Evolutionary conservation across 2,329 filamentous ascomycete genomes (phyloP).

Genomic region (Endocalyx cinctus): DNA sequence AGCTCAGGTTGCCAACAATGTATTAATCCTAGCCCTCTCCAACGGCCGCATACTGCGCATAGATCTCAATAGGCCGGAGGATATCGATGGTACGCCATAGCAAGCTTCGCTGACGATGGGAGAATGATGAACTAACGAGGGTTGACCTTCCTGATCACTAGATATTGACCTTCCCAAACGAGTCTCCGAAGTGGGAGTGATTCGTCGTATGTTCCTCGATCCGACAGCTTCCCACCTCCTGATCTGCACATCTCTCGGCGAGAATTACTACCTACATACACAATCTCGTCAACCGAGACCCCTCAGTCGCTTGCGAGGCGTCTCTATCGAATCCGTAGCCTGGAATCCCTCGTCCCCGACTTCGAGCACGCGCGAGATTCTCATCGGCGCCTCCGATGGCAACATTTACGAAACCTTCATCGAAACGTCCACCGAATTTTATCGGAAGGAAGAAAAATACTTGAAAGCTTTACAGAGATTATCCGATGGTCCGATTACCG

Average conservation of each 20-base stretch:
- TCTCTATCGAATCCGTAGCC: slow-evolving; percentile 81
- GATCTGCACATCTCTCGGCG: slow-evolving; percentile 83
- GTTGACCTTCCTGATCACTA: slow-evolving; percentile 38
- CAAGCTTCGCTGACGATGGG: too few species aligned
- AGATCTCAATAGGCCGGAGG: slow-evolving; percentile 86
- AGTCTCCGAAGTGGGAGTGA: slow-evolving; percentile 83
- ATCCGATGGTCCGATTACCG: slow-evolving; percentile 77
- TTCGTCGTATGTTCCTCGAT: slow-evolving; percentile 94
- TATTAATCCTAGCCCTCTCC: slow-evolving; percentile 84
- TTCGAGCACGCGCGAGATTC: slow-evolving; percentile 88
- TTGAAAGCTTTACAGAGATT: slow-evolving; percentile 78
- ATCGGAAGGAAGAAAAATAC: slow-evolving; percentile 90
- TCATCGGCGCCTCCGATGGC: slow-evolving; percentile 87
- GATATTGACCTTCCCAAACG: slow-evolving; percentile 97
- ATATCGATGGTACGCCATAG: slow-evolving; percentile 76
- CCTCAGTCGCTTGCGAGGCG: slow-evolving; percentile 76
- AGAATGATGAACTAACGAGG: too few species aligned
- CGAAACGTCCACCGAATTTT: slow-evolving; percentile 91
- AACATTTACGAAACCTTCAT: slow-evolving; percentile 94
- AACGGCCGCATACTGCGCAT: slow-evolving; percentile 92
- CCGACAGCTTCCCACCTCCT: slow-evolving; percentile 93
- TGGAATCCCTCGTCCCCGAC: slow-evolving; percentile 95
- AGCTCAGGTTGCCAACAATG: slow-evolving; percentile 95
- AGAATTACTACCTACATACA: slow-evolving; percentile 97
- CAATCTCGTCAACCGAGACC: slow-evolving; percentile 85